A percentile compares a stretch with the other conserved stretches of the same genome.
Evolutionary conservation across 106 monocot species (phyloP).

Genomic region (Phalaenopsis aphrodite): DNA sequence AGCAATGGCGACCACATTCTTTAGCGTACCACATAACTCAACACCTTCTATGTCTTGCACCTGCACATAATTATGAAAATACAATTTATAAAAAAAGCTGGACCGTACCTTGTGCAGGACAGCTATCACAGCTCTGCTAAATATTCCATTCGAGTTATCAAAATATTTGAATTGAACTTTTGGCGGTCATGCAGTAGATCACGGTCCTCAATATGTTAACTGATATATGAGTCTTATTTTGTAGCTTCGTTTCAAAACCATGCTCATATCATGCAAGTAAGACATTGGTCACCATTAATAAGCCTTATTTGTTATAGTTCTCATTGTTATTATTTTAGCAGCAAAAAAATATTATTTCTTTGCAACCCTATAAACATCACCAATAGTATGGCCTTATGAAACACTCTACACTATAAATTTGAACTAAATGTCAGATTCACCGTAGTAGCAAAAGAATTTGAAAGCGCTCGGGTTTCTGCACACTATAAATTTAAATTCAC

Average conservation of each 20-base stretch:
- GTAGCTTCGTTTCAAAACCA: too few relatives aligned
- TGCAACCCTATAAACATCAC: neutral
- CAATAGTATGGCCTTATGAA: neutral
- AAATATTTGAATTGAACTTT: too few relatives aligned
- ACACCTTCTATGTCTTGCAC: conserved; percentile 90
- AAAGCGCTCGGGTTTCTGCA: neutral
- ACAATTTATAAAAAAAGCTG: neutral
- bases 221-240: too few relatives aligned
- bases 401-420: neutral
- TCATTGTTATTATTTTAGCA: neutral
- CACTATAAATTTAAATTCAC: neutral
- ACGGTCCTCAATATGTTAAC: too few relatives aligned
- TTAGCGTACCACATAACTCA: conserved; percentile 85
- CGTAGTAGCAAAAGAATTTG: neutral
- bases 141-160: too few relatives aligned
- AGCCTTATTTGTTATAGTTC: neutral
- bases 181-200: too few relatives aligned
- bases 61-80: conserved; percentile 26
- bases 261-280: too few relatives aligned
- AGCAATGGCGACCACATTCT: conserved; percentile 89
- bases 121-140: neutral
- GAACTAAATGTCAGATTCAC: neutral
- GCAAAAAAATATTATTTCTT: neutral
- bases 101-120: neutral
- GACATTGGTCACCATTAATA: neutral